Evolutionary conservation across 2,329 filamentous ascomycete genomes (phyloP), one percentile per base, ranked within the genome.

Genomic region (Endocalyx cinctus): DNA sequence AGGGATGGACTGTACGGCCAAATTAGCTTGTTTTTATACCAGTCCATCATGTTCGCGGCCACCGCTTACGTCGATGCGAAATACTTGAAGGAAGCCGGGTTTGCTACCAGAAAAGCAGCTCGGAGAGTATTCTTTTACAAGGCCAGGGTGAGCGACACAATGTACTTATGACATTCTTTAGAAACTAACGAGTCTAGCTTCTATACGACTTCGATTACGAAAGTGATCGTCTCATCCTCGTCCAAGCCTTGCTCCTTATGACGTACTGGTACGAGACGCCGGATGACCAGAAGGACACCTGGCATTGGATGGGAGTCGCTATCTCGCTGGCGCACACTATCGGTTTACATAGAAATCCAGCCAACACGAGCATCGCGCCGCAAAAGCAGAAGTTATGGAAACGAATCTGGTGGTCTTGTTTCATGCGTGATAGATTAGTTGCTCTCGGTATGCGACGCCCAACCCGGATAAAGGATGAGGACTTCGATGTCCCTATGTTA

Each of bases 271-370:
- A 96, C 58, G 89, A 96, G 62, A 94, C 87, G 10, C 89, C 89
- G 0, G 88, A 96, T 61, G 90, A 96, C 57, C 87, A 95, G 56
- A 96, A 96, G 60, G 90, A 96, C 58, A 96, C 89, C 28, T 96
- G 90, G 86, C 89, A 96, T 57, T 96, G 89, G 90, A 94, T 96
- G 86, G 90, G 90, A 13, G 87, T 96, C 23, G 90, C 89, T 26
- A 86, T 94, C 39, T 95, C 89, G 10, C 69, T 96, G 29, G 89
- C 88, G 33, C 87, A 95, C 59, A 95, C 89, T 10, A 95, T 96
- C 44, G 89, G 90, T 5, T 72, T 96, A 13, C 88, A 97, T 60
- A 84, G 89, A 42, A 86, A 95, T 50, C 87, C 88, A 2, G 67
- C 64, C 14, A 83, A 81, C 37, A 87, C 85, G 7, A 81, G 77